A percentile compares a stretch with the other conserved stretches of the same genome.
Evolutionary conservation across 768 basidiomycete genomes (phyloP).

Genomic region (Kwoniella dejecticola): DNA sequence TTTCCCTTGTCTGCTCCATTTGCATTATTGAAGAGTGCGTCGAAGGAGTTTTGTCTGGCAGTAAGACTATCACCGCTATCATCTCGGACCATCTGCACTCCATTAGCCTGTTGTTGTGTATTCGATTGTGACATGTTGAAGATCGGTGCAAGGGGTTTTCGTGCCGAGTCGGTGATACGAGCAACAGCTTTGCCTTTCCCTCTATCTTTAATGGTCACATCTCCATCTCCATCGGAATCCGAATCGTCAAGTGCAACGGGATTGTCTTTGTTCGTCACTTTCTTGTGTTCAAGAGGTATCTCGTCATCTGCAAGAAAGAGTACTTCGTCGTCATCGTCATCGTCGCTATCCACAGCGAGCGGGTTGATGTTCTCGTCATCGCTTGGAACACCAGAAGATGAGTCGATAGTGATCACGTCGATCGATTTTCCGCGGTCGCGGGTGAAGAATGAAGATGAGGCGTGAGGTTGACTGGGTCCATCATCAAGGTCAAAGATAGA

Average conservation of each 20-base stretch:
- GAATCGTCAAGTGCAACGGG: slow-evolving; percentile 29
- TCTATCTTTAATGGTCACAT: slow-evolving; percentile 1
- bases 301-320: slow-evolving; percentile 14
- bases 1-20: slow-evolving; percentile 3
- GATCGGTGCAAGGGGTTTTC: slow-evolving; percentile 16
- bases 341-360: slow-evolving; percentile 12
- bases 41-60: background rate
- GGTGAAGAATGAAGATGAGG: background rate
- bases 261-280: slow-evolving; percentile 29
- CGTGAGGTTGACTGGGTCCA: background rate
- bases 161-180: background rate
- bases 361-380: slow-evolving; percentile 6
- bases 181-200: slow-evolving; percentile 13
- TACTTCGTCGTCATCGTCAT: slow-evolving; percentile 27
- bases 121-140: background rate
- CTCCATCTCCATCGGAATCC: slow-evolving; percentile 19
- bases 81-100: slow-evolving; percentile 6
- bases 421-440: background rate
- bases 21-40: background rate
- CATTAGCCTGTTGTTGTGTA: background rate
- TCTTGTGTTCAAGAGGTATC: slow-evolving; percentile 27
- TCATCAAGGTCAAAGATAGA: background rate
- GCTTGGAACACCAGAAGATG: background rate
- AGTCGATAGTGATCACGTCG: slow-evolving; percentile 1
- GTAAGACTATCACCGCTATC: slow-evolving; percentile 11